A percentile compares a stretch with the other conserved stretches of the same genome.
Conservation (phyloP, 768 basidiomycete genomes). For the Lactarius quietus region DNA sequence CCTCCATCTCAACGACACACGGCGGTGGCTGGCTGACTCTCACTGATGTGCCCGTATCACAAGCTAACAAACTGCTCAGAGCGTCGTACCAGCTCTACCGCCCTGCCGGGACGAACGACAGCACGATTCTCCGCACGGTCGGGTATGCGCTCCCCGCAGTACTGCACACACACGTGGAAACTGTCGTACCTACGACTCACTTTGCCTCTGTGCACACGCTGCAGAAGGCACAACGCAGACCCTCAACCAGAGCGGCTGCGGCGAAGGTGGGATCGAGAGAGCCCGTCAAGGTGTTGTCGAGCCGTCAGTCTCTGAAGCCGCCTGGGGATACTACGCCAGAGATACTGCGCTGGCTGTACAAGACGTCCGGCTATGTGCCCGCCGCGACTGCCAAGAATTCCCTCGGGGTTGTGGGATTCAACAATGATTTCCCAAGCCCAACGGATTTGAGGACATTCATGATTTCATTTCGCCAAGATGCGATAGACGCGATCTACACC, state of each 20-base stretch:
- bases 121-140: neutral
- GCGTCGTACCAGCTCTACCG: neutral
- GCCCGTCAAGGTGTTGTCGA: neutral
- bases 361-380: no score
- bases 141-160: neutral
- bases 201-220: neutral
- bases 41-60: neutral
- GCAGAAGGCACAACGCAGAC: neutral
- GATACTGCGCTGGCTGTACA: no score
- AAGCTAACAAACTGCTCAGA: neutral
- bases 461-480: neutral
- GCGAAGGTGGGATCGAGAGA: neutral
- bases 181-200: neutral
- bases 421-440: neutral
- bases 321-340: no score
- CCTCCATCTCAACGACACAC: neutral
- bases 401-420: neutral
- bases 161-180: neutral
- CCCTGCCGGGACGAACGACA: neutral
- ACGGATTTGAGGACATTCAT: neutral
- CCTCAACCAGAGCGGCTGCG: neutral
- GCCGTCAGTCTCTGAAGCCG: no score
- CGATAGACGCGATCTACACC: neutral
- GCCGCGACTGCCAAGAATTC: no score
- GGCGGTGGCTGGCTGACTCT: neutral